Percentiles rank a stretch among this genome's conserved stretches.
Evolutionary conservation across 2,329 filamentous ascomycete genomes (phyloP).

Genomic region (Karstenula rhodostoma): DNA sequence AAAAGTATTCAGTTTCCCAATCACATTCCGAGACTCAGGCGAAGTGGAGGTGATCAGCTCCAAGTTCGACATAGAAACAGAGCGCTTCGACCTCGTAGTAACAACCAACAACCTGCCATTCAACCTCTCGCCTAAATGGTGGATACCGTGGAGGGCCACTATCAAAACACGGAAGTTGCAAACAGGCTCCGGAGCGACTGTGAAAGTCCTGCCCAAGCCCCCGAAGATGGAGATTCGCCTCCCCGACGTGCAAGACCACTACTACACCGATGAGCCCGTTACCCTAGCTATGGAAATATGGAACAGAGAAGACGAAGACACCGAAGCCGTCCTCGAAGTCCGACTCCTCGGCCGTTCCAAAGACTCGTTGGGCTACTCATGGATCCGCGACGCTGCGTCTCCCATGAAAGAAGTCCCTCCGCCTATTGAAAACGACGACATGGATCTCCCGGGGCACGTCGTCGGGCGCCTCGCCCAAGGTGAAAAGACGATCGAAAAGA

Average conservation of each 20-base stretch:
- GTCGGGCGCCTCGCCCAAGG: constrained; percentile 47
- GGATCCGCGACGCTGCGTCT: constrained; percentile 51
- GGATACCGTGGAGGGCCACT: constrained; percentile 35
- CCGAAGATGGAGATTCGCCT: constrained; percentile 85
- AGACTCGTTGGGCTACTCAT: constrained; percentile 55
- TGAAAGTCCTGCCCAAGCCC: constrained; percentile 84
- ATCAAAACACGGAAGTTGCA: constrained; percentile 41
- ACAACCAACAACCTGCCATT: constrained; percentile 58
- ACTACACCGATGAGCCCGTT: constrained; percentile 85
- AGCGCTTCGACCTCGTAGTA: constrained; percentile 73
- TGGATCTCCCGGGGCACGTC: constrained; percentile 47
- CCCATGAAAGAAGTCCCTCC: constrained; percentile 42
- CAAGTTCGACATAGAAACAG: constrained; percentile 68
- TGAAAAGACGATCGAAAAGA: constrained; percentile 42
- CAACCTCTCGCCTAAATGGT: constrained; percentile 42
- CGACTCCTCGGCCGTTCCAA: constrained; percentile 68
- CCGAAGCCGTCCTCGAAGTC: constrained; percentile 74
- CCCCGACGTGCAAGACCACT: constrained; percentile 70
- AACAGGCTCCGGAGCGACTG: constrained; percentile 54
- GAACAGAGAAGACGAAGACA: constrained; percentile 85
- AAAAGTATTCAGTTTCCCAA: constrained; percentile 74
- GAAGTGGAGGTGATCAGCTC: constrained; percentile 72
- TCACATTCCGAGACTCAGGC: constrained; percentile 83
- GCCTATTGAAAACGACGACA: constrained; percentile 32
- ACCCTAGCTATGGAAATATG: constrained; percentile 72